phyloP scores from a whole-genome alignment of 306 rosid species.

The Geum urbanum region DNA sequence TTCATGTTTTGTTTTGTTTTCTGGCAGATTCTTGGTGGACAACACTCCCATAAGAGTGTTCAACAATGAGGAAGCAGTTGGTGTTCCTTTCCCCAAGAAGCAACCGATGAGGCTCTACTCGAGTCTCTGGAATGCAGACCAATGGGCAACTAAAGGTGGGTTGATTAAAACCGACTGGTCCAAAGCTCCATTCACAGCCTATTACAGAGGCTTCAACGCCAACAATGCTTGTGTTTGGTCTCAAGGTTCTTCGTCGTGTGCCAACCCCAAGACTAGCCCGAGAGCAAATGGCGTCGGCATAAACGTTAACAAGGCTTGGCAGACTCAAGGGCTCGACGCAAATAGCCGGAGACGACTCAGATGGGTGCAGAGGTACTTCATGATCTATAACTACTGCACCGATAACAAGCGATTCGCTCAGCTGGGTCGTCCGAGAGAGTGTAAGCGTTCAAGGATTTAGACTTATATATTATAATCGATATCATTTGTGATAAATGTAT shows the following conservation, averaged over 20 bases:
- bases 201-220: slow-evolving; percentile 26
- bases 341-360: slow-evolving; percentile 20
- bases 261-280: background rate
- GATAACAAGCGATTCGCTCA: slow-evolving; percentile 28
- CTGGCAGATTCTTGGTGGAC: slow-evolving; percentile 26
- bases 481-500: background rate
- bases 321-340: slow-evolving; percentile 25
- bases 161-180: slow-evolving; percentile 36
- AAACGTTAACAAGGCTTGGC: slow-evolving; percentile 7
- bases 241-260: background rate
- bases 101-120: slow-evolving; percentile 40
- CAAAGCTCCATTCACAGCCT: slow-evolving; percentile 40
- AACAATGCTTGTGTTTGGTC: slow-evolving; percentile 21
- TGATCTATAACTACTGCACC: slow-evolving; percentile 32
- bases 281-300: background rate
- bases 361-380: slow-evolving; percentile 29
- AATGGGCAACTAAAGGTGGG: slow-evolving; percentile 39
- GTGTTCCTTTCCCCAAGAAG: slow-evolving; percentile 27
- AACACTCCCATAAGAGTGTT: slow-evolving; percentile 33
- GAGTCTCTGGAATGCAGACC: slow-evolving; percentile 36
- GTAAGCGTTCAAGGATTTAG: slow-evolving; percentile 10
- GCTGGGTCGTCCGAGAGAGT: slow-evolving; percentile 33
- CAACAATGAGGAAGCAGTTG: slow-evolving; percentile 27
- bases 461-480: too few species aligned
- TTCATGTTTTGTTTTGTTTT: background rate